Evolutionary conservation across 2,329 filamentous ascomycete species (phyloP).

Genomic region (Sporothrix pallida): DNA sequence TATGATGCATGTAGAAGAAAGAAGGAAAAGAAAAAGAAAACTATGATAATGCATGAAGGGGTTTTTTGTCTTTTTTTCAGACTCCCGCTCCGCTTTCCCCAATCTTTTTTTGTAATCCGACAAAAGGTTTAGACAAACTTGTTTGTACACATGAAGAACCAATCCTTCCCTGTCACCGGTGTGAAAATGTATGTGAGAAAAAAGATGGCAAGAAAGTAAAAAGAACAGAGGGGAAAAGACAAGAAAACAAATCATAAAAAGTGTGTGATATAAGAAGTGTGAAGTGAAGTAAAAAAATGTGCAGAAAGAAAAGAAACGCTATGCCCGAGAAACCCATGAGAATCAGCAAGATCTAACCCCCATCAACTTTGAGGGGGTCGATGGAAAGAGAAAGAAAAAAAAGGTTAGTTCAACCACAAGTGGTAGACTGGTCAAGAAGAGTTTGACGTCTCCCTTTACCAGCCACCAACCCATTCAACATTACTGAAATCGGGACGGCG

Average conservation of each 20-base stretch:
- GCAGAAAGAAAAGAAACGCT: conserved; percentile 36
- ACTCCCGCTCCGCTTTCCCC: conserved; percentile 33
- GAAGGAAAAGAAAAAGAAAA: conserved; percentile 40
- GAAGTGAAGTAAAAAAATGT: conserved; percentile 32
- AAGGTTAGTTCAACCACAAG: conserved; percentile 63
- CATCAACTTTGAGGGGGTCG: conserved; percentile 27
- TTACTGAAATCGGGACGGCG: conserved; percentile 72
- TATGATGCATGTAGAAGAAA: conserved; percentile 28
- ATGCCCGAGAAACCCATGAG: conserved; percentile 36
- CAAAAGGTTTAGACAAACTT: conserved; percentile 35
- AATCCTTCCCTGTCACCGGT: neutral
- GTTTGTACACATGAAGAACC: conserved; percentile 34
- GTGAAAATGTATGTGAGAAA: conserved; percentile 8
- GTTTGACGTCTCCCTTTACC: conserved; percentile 64
- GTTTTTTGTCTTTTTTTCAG: conserved; percentile 39
- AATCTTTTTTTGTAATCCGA: conserved; percentile 41
- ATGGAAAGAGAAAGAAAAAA: conserved; percentile 33
- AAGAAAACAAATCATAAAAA: conserved; percentile 34
- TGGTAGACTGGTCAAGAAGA: conserved; percentile 53
- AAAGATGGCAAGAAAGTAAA: neutral
- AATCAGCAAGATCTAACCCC: conserved; percentile 38
- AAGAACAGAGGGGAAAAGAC: conserved; percentile 15
- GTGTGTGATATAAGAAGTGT: conserved; percentile 22
- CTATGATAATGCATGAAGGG: conserved; percentile 36
- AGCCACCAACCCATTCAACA: conserved; percentile 94